phyloP scores from a whole-genome alignment of 768 basidiomycete genomes.

The Daedaleopsis sinensis region DNA sequence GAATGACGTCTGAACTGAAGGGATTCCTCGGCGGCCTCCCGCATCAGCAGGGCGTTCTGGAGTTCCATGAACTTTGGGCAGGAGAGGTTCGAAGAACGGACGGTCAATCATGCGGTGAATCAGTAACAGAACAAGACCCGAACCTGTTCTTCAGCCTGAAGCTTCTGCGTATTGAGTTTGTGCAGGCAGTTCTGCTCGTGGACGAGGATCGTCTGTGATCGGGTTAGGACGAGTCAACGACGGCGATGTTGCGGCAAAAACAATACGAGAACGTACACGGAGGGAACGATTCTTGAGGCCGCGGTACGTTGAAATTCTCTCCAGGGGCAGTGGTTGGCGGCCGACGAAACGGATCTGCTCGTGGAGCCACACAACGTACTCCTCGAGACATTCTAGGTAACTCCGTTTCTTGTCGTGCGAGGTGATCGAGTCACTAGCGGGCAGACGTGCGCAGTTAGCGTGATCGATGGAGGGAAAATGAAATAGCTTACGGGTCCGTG shows the following conservation, averaged over 20 bases:
- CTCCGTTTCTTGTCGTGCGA: conserved; percentile 79
- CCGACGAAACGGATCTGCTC: conserved; percentile 57
- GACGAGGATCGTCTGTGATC: conserved; percentile 66
- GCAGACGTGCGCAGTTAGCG: conserved; percentile 1
- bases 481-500: conserved; percentile 59
- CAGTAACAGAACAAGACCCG: conserved; percentile 3
- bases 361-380: conserved; percentile 69
- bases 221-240: neutral
- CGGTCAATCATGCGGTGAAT: neutral
- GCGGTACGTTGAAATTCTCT: conserved; percentile 41
- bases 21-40: conserved; percentile 4
- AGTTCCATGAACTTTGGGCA: conserved; percentile 18
- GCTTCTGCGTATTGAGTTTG: conserved; percentile 51
- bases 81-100: neutral
- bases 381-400: conserved; percentile 73
- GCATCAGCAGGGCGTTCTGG: conserved; percentile 17
- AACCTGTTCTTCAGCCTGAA: conserved; percentile 61
- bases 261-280: conserved; percentile 42
- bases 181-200: conserved; percentile 65
- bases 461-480: neutral
- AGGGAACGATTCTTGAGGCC: conserved; percentile 70
- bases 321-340: conserved; percentile 42
- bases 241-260: neutral
- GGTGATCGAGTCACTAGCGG: conserved; percentile 64
- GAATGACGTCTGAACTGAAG: conserved; percentile 12